These are phyloP conservation scores for Fraxinus greggii DNA, from an alignment of 305 asterid species.

Conservation along the genomic window DNA sequence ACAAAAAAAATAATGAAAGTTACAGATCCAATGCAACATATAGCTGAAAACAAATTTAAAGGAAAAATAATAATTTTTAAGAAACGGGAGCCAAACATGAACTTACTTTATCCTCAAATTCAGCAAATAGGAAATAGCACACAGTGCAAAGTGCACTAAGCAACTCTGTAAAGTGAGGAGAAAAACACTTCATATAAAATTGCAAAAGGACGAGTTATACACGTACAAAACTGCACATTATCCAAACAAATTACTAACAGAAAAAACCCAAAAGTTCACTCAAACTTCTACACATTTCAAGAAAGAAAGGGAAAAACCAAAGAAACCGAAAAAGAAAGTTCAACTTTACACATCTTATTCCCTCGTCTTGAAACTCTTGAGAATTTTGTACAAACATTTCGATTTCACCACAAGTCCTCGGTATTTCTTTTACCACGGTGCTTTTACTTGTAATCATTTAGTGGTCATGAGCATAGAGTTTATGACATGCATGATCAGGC, in stretches of 20 bases:
- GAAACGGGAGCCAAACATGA: background rate
- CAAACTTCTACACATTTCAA: constrained; percentile 18
- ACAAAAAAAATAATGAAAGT: too few species aligned
- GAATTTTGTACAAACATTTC: constrained; percentile 27
- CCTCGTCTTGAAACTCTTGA: background rate
- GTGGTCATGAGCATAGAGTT: constrained; percentile 77
- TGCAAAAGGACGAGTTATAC: background rate
- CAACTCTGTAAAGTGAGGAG: background rate
- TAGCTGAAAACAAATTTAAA: background rate
- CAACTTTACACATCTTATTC: constrained; percentile 19
- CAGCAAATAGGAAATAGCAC: background rate
- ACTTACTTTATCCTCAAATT: background rate
- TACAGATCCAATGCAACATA: background rate
- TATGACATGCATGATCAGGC: constrained; percentile 76
- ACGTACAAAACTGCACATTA: background rate
- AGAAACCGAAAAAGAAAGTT: background rate
- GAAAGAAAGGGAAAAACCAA: background rate
- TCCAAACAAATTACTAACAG: background rate
- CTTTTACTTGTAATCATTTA: constrained; percentile 40
- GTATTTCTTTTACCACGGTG: background rate
- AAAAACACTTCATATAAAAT: background rate
- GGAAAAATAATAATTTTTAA: background rate
- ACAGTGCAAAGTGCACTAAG: background rate
- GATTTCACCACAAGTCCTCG: background rate
- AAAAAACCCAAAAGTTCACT: background rate